Evolutionary conservation across 371 early-diverging fungal species (phyloP).

Genomic region (Synchytrium microbalum): DNA sequence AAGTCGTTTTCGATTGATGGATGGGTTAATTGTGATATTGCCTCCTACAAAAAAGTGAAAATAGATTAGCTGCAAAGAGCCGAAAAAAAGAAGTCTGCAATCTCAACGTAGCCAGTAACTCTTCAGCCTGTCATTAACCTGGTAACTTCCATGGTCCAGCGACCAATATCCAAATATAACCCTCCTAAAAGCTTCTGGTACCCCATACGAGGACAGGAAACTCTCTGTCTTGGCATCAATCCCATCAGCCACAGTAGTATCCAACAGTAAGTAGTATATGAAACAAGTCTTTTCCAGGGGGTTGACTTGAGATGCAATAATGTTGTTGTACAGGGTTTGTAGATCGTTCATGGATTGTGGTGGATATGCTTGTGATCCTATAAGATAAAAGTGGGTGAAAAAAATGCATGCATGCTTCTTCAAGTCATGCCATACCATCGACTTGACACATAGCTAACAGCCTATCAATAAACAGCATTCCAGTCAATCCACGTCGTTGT

Average conservation of each 20-base stretch:
- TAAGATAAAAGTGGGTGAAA: no score
- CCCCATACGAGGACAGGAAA: not conserved
- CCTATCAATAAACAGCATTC: not conserved
- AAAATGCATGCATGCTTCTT: no score
- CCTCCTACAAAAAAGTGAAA: no score
- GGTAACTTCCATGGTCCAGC: not conserved
- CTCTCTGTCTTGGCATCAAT: not conserved
- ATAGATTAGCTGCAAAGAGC: no score
- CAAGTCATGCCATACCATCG: no score
- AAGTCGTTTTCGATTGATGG: not conserved
- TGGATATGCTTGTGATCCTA: not conserved
- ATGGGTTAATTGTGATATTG: not conserved
- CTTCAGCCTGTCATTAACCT: not conserved
- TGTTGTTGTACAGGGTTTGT: not conserved
- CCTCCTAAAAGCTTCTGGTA: not conserved
- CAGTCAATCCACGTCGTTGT: not conserved
- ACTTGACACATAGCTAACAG: not conserved
- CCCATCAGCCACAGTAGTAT: not conserved
- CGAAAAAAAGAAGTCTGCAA: not conserved
- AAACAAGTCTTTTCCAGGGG: not conserved
- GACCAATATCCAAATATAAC: constrained; percentile 1
- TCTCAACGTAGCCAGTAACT: not conserved
- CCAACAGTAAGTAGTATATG: not conserved
- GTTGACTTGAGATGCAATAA: not conserved
- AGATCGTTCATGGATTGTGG: not conserved